Evolutionary conservation across 495 filamentous ascomycete genomes (phyloP), one percentile per base, ranked within the genome.

Genomic region (Daldinia decipiens): DNA sequence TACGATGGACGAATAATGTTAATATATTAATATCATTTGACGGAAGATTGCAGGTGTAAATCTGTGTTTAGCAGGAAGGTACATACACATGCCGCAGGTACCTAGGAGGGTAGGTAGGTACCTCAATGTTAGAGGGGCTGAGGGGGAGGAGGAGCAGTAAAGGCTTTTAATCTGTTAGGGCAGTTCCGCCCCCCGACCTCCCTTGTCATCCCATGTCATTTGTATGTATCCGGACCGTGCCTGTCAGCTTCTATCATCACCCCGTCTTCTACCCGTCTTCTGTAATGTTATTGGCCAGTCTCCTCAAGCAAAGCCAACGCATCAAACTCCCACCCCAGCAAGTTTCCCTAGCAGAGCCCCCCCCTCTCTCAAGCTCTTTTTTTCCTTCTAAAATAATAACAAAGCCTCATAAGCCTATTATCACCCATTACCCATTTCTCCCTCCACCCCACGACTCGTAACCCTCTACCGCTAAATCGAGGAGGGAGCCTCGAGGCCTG

Each of bases 321-420:
- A 78, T 76, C 72, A 74, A 72, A 56, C 60, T 65, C 58, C 21
- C 62, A 32, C 60, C 76, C 76, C 62, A 75, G 74, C 67, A 74
- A 76, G 67, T 70, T 73, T 65, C 50, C 59, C 55, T 52, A 65
- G 39, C 47, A 68, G 47, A 21, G 57, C 45, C 53, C 34, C 52
- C 51, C 57, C 56, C 27, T 24, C 21, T 36, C 43, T 21, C 69
- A 51, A 63, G 65, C 68, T 77, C 74, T 74, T 71, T 68, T 75
- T 77, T 74, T 74, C 72, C 65, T 74, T 11, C 43, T 47, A 47
- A 55, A 60, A 58, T 71, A 70, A 74, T 78, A 76, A 80, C 36
- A 26, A 59, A 59, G 12, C 26, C 71, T 78, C 79, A 80, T 77
- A 80, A 76, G 68, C 66, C 70, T 73, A 62, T 70, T 57, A 70